Conservation (phyloP, 306 rosid species). For the Castanospermum australe region DNA sequence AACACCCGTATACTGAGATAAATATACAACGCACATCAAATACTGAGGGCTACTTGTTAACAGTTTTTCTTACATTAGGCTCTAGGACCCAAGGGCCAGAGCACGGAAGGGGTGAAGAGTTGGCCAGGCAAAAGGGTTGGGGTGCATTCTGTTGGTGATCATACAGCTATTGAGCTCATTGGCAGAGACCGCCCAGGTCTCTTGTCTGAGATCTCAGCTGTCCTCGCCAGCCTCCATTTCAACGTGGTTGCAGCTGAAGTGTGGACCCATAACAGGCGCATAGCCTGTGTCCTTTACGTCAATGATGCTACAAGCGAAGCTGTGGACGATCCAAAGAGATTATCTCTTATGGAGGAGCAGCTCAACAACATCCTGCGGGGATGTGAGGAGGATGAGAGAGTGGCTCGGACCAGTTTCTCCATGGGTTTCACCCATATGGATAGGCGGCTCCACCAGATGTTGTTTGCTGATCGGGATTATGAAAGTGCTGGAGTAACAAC, state of each 20-base stretch:
- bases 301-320: constrained; percentile 47
- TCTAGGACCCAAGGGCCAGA: constrained; percentile 82
- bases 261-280: constrained; percentile 77
- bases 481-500: constrained; percentile 53
- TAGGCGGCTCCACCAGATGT: constrained; percentile 76
- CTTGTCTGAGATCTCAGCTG: constrained; percentile 79
- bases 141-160: constrained; percentile 65
- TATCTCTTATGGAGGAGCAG: constrained; percentile 72
- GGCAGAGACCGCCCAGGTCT: constrained; percentile 86
- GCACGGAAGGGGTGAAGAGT: constrained; percentile 47
- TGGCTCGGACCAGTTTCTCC: constrained; percentile 65
- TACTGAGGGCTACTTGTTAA: constrained; percentile 43
- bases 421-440: constrained; percentile 77
- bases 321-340: constrained; percentile 49
- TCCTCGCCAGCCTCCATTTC: constrained; percentile 64
- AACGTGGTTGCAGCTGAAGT: constrained; percentile 79
- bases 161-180: constrained; percentile 66
- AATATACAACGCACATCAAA: constrained; percentile 5
- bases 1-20: background rate
- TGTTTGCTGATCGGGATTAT: constrained; percentile 79
- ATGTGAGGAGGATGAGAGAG: constrained; percentile 64
- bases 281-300: constrained; percentile 72
- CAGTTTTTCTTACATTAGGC: constrained; percentile 61
- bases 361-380: constrained; percentile 71
- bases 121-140: constrained; percentile 67